Conservation (phyloP, 768 basidiomycete species). For the Agrocybe praecox region DNA sequence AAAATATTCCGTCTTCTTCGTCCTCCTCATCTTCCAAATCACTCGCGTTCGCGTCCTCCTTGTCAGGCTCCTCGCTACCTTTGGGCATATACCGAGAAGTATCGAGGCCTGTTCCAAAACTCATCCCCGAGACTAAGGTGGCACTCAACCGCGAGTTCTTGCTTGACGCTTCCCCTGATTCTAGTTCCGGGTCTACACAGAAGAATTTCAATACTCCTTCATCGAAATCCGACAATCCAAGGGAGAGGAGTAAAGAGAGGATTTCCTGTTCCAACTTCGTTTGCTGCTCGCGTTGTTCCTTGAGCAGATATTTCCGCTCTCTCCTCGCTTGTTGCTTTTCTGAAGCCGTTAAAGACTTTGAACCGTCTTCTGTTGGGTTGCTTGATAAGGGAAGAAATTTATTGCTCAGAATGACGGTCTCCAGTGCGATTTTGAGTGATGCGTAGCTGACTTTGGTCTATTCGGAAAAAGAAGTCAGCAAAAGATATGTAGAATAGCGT, state of each 20-base stretch:
- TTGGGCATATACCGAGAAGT: not conserved
- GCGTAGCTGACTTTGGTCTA: slow-evolving; percentile 67
- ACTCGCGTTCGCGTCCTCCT: not conserved
- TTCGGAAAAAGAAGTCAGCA: not conserved
- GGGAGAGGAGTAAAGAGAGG: slow-evolving; percentile 67
- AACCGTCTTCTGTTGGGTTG: not conserved
- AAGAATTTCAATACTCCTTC: not conserved
- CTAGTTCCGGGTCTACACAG: not conserved
- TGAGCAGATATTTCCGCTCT: not conserved
- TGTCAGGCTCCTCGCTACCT: not conserved
- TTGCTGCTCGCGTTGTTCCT: not conserved
- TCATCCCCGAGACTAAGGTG: not conserved
- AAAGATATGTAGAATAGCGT: not conserved
- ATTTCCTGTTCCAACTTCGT: slow-evolving; percentile 33
- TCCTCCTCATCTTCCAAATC: not conserved
- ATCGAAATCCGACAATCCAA: slow-evolving; percentile 69
- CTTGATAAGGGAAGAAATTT: slow-evolving; percentile 23
- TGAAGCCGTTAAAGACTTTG: not conserved
- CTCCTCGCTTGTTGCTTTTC: not conserved
- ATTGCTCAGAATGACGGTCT: slow-evolving; percentile 46
- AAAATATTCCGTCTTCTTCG: not conserved
- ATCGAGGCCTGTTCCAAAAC: not conserved
- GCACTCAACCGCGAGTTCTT: not conserved
- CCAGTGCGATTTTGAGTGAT: slow-evolving; percentile 61
- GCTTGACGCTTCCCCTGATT: not conserved